Evolutionary conservation across 2,329 filamentous ascomycete species (phyloP), one percentile per base, ranked within the genome.

Genomic region (Fusarium sp.): DNA sequence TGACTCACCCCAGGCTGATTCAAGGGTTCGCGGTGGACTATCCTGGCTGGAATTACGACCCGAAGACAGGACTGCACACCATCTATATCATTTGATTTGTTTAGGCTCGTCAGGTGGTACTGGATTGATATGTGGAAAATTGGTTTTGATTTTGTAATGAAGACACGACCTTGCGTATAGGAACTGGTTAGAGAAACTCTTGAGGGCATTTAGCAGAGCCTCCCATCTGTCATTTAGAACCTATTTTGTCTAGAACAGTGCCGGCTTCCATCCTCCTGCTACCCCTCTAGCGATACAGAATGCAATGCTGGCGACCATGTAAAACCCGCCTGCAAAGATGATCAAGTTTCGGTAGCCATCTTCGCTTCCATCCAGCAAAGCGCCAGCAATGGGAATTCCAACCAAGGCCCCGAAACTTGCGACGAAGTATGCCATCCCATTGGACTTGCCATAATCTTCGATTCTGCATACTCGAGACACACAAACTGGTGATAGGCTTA

Each of bases 401-500:
- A 88, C 88, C 66, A 92, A 81, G 5, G 78, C 77, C 1, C 80
- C 92, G 76, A 94, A 89, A 58, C 88, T 90, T 14, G 93, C 92
- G 34, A 94, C 84, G 0, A 90, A 92, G 78, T 93, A 94, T 57
- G 90, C 90, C 1, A 92, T 94, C 2, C 92, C 91, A 74, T 92
- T 93, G 70, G 93, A 91, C 39, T 91, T 85, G 0, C 92, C 93
- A 72, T 94, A 93, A 57, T 93, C 86, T 70, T 92, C 88, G 1
- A 91, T 93, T 27, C 88, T 87, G 81, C 92, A 94, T 2, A 94
- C 85, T 80, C 93, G 91, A 0, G 91, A 91, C 2, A 95, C 87
- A 71, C 92, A 94, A 0, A 94, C 93, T 0, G 93, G 92, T 0
- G 92, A 92, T 58, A 95, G 80, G 6, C 88, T 90, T 76, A 95